These are phyloP conservation scores for Picea mariana DNA, from an alignment of 83 land plant species.

Conservation along the genomic window DNA sequence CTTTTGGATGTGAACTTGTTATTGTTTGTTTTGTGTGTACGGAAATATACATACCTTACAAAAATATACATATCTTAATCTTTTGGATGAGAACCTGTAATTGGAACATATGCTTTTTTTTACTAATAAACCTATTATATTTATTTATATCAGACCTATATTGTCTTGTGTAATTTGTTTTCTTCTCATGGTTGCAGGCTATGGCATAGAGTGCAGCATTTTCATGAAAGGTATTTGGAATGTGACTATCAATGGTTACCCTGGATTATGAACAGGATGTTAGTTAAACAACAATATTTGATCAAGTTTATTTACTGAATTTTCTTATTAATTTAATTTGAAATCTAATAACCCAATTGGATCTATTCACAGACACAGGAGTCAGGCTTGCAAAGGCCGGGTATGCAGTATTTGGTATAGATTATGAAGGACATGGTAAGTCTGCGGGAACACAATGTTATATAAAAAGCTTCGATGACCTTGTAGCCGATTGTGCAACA, in stretches of 20 bases:
- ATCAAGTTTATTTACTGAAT: too few relatives aligned
- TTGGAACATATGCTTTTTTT: too few relatives aligned
- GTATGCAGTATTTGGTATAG: constrained; percentile 79
- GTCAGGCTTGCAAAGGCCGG: constrained; percentile 68
- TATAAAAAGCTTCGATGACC: constrained; percentile 42
- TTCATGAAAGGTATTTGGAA: constrained; percentile 53
- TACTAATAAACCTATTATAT: too few relatives aligned
- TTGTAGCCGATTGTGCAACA: constrained; percentile 67
- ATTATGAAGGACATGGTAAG: constrained; percentile 88
- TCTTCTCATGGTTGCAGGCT: constrained; percentile 36
- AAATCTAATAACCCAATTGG: background rate
- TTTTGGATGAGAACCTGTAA: too few relatives aligned
- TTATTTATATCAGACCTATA: too few relatives aligned
- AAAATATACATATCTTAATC: too few relatives aligned
- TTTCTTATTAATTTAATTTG: background rate
- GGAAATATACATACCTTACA: too few relatives aligned
- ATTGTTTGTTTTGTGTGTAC: too few relatives aligned
- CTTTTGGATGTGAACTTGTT: too few relatives aligned
- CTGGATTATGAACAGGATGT: background rate
- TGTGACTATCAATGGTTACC: too few relatives aligned
- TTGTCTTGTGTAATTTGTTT: background rate
- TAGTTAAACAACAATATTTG: too few relatives aligned
- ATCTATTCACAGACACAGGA: constrained; percentile 49
- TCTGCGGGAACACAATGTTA: constrained; percentile 68
- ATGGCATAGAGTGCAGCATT: constrained; percentile 78